Evolutionary conservation across 768 basidiomycete genomes (phyloP).

Genomic region (Gloeophyllum trabeum): DNA sequence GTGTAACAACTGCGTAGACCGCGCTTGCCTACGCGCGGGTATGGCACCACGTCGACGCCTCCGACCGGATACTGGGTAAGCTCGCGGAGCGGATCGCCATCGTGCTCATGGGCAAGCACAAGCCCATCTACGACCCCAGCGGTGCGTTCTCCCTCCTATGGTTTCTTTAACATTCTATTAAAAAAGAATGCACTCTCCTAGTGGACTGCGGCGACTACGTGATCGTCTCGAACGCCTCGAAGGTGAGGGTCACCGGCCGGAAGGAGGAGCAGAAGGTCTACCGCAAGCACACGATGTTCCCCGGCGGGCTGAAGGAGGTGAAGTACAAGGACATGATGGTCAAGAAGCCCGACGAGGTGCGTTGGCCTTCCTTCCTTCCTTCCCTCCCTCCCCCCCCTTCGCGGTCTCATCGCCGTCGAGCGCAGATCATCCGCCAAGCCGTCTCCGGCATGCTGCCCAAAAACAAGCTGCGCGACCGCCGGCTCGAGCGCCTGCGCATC

Average conservation of each 20-base stretch:
- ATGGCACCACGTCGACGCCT: conserved; percentile 93
- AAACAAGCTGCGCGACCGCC: conserved; percentile 86
- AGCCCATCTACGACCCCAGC: conserved; percentile 90
- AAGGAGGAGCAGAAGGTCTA: conserved; percentile 85
- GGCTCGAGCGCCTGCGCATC: conserved; percentile 81
- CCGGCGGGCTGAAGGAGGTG: conserved; percentile 89
- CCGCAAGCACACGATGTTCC: conserved; percentile 84
- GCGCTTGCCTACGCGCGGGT: conserved; percentile 88
- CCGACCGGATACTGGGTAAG: conserved; percentile 87
- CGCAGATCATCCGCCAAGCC: conserved; percentile 89
- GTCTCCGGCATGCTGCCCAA: conserved; percentile 99
- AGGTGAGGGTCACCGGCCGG: conserved; percentile 78
- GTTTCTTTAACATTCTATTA: neutral
- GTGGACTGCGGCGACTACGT: conserved; percentile 99
- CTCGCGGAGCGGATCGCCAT: conserved; percentile 89
- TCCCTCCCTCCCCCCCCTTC: neutral
- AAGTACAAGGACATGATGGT: conserved; percentile 78
- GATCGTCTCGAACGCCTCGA: conserved; percentile 81
- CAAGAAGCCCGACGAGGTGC: conserved; percentile 81
- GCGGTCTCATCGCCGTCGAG: no score
- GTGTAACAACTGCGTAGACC: conserved; percentile 41
- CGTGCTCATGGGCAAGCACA: conserved; percentile 98
- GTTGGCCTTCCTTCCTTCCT: conserved; percentile 17
- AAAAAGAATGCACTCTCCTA: no score
- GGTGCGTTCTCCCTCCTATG: conserved; percentile 33